These are phyloP conservation scores for Tetramitus jugosus DNA, from an alignment of 208 protist species.

Conservation along the genomic window DNA sequence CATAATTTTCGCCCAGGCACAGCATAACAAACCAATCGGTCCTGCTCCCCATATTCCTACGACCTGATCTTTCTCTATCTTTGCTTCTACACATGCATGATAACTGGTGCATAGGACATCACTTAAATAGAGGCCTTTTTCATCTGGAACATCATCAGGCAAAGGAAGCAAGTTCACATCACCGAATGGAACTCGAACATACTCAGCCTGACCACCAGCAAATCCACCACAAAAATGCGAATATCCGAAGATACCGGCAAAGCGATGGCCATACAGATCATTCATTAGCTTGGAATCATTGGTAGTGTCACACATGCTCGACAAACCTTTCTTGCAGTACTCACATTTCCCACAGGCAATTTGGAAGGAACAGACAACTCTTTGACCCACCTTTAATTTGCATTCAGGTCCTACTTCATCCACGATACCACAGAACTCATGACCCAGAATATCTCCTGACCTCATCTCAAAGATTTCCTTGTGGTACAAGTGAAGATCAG, in stretches of 20 bases:
- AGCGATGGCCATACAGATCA: constrained; percentile 36
- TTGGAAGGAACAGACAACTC: too few species aligned
- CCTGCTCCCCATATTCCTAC: constrained; percentile 38
- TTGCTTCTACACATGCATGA: too few species aligned
- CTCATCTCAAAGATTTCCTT: constrained; percentile 36
- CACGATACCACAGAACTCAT: constrained; percentile 37
- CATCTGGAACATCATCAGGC: too few species aligned
- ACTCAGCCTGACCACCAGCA: constrained; percentile 37
- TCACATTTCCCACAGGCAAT: too few species aligned
- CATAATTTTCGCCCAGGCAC: too few species aligned
- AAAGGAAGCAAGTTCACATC: constrained; percentile 35
- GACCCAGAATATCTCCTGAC: constrained; percentile 41
- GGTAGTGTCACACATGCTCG: too few species aligned
- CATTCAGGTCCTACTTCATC: constrained; percentile 37
- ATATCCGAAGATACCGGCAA: constrained; percentile 42
- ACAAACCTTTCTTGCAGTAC: too few species aligned
- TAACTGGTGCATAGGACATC: too few species aligned
- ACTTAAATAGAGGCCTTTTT: not conserved
- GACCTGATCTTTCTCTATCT: not conserved
- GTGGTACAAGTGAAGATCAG: too few species aligned
- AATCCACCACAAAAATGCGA: constrained; percentile 36
- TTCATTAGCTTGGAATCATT: constrained; percentile 37
- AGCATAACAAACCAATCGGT: too few species aligned
- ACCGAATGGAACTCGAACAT: constrained; percentile 38
- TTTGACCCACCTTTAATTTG: too few species aligned